phyloP scores from a whole-genome alignment of 345 rosid species.

The Anacardium occidentale region DNA sequence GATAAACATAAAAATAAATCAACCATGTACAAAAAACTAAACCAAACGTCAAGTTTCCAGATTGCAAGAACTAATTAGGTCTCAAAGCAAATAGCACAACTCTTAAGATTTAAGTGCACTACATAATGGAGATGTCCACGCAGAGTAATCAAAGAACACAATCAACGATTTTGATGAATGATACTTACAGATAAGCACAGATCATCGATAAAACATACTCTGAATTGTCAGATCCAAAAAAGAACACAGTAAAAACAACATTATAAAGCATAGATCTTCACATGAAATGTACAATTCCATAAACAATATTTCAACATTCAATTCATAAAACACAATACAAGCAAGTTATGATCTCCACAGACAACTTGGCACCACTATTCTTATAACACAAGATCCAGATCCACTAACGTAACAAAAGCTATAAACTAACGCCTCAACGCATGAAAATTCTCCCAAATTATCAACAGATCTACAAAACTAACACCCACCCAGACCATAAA shows the following conservation, averaged over 20 bases:
- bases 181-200: not conserved
- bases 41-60: not conserved
- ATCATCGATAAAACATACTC: not conserved
- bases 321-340: not conserved
- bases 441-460: not conserved
- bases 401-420: slow-evolving; percentile 12
- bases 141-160: not conserved
- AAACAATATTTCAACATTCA: slow-evolving; percentile 4
- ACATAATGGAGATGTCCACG: not conserved
- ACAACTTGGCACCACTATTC: not conserved
- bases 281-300: not conserved
- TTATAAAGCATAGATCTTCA: not conserved
- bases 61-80: not conserved
- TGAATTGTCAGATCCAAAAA: slow-evolving; percentile 9
- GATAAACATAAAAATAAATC: not conserved
- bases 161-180: not conserved
- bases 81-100: slow-evolving; percentile 1
- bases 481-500: slow-evolving; percentile 13
- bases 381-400: slow-evolving; percentile 16
- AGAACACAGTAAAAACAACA: not conserved
- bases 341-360: slow-evolving; percentile 2
- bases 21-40: not conserved
- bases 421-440: not conserved
- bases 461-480: slow-evolving; percentile 23
- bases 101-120: not conserved